phyloP scores from a whole-genome alignment of 2,329 filamentous ascomycete genomes.

The Fusarium odoratissimum region DNA sequence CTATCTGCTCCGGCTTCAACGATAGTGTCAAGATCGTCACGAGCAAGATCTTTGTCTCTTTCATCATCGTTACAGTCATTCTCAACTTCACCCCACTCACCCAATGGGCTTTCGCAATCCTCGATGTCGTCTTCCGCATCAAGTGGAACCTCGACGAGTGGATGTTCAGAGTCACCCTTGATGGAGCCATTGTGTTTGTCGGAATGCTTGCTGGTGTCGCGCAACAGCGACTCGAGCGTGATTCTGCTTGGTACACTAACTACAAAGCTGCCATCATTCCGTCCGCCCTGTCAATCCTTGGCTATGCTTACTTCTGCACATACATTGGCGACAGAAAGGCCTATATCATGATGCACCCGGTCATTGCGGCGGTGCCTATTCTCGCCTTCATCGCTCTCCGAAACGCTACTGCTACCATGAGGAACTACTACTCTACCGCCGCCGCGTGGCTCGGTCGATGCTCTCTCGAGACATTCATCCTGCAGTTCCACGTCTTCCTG shows the following conservation, averaged over 20 bases:
- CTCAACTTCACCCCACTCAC: constrained; percentile 28
- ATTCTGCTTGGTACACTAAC: constrained; percentile 33
- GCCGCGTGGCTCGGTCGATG: constrained; percentile 65
- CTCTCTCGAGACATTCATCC: constrained; percentile 68
- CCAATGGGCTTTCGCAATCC: constrained; percentile 42
- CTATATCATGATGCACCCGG: constrained; percentile 65
- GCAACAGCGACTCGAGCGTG: constrained; percentile 36
- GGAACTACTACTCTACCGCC: constrained; percentile 51
- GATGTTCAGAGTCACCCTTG: constrained; percentile 62
- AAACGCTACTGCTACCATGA: constrained; percentile 50
- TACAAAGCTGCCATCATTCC: constrained; percentile 37
- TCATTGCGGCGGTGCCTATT: constrained; percentile 65
- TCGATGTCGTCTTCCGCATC: constrained; percentile 58
- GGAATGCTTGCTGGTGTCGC: constrained; percentile 60
- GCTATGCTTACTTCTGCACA: constrained; percentile 40
- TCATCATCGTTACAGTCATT: constrained; percentile 53
- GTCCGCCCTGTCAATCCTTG: constrained; percentile 45
- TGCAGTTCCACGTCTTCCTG: constrained; percentile 72
- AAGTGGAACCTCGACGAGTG: constrained; percentile 61
- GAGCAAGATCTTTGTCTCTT: constrained; percentile 58
- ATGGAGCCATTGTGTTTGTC: constrained; percentile 66
- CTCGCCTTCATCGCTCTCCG: constrained; percentile 64
- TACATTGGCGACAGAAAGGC: constrained; percentile 11
- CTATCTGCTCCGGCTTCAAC: constrained; percentile 56
- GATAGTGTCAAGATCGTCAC: constrained; percentile 55